Base-by-base conservation (phyloP, 371 early-diverging fungal genomes). In the Mortierella sp. region DNA sequence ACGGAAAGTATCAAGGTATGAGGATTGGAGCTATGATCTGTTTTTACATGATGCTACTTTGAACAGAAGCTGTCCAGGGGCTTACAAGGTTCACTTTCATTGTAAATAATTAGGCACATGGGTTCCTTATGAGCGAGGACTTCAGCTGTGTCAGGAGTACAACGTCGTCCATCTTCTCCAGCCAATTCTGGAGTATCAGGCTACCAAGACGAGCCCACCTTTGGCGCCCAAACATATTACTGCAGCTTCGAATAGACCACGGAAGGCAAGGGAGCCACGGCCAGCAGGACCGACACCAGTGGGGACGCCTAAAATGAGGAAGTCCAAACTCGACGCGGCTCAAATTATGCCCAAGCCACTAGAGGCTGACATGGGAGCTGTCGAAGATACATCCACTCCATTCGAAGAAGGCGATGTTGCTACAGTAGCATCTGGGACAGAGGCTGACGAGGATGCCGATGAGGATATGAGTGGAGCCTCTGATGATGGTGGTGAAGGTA, bases 71-170 rank as follows among this genome's bases (percentile, higher is more conserved):
- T 50, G 14, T 16, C 50, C 50, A 50, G 50, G 16, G 14, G 13
- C 50, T 50, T 50, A 50, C 50, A 50, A 16, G 16, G 24, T 54
- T n/a, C 16, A 16, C 26, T 59, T 59, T 9, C 5, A 43, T 54
- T 76, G 40, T 34, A 1, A 24, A 11, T 79, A 9, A 57, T 55
- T 78, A 92, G 92, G 92, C n/a, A 92, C 92, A 73, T 92, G 92
- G 97, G 93, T 98, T 0, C 98, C 98, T 0, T 95, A 94, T 81
- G 93, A 93, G 37, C 91, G 96, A 21, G 98, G 96, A n/a, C 90
- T 95, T 28, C 90, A 92, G 70, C 88, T 98, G 0, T 85, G 85
- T 46, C 76, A 88, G 73, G 84, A 88, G 44, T 91, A 90, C 59
- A 74, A 87, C 40, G 91, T 91, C 1, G 76, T 83, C 19, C 53